These are phyloP conservation scores for Rhizophagus prolifer DNA, from an alignment of 192 early-diverging fungal genomes.

Conservation along the genomic window DNA sequence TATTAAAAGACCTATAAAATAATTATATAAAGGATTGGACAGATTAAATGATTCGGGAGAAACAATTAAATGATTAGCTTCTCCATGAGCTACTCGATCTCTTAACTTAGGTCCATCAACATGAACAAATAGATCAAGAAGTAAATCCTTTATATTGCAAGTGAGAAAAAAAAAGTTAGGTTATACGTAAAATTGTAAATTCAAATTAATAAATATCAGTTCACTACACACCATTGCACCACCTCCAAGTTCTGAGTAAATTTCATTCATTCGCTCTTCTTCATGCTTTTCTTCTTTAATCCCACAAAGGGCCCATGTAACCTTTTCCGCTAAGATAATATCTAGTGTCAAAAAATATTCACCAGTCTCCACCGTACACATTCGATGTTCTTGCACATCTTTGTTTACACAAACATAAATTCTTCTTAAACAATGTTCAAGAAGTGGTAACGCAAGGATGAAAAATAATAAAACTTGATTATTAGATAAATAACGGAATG, in stretches of 20 bases:
- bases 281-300: not conserved
- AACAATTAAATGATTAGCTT: slow-evolving; percentile 16
- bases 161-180: not conserved
- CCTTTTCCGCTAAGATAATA: slow-evolving; percentile 16
- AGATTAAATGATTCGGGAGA: not conserved
- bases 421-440: slow-evolving; percentile 28
- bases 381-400: slow-evolving; percentile 7
- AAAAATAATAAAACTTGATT: slow-evolving; percentile 14
- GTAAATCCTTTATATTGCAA: slow-evolving; percentile 19
- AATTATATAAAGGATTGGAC: not conserved
- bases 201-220: not conserved
- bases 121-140: slow-evolving; percentile 33
- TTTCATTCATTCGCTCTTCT: slow-evolving; percentile 1
- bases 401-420: slow-evolving; percentile 26
- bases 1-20: slow-evolving; percentile 20
- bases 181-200: too few relatives aligned
- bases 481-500: slow-evolving; percentile 16
- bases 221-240: slow-evolving; percentile 21
- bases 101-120: slow-evolving; percentile 20
- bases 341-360: slow-evolving; percentile 33
- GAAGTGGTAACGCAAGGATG: slow-evolving; percentile 14
- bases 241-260: slow-evolving; percentile 25
- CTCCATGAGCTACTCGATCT: slow-evolving; percentile 29
- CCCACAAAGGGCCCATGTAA: not conserved
- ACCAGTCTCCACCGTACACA: slow-evolving; percentile 16